Base-by-base conservation (phyloP, 2,329 filamentous ascomycete species). In the Lachnellula occidentalis region DNA sequence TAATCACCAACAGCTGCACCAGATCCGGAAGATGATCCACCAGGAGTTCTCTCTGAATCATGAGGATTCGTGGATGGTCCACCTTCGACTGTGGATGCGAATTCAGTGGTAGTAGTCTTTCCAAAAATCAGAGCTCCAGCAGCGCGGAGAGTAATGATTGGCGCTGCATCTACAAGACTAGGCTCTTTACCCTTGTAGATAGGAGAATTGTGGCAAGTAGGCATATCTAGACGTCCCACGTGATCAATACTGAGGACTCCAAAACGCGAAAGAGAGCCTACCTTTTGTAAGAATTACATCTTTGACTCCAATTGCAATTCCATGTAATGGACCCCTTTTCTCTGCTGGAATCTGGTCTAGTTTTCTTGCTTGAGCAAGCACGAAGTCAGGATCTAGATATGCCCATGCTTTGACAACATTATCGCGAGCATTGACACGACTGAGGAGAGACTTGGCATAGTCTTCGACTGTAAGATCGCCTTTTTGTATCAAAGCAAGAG, bases 21-120 rank as follows among this genome's bases (percentile, higher is more conserved):
- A 0, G 84, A 87, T 0, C 86, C 85, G 0, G 83, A 82, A 0
- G 83, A 87, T 0, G 84, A 87, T 45, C 85, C 85, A 1, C 85
- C 85, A 0, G 85, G 85, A 0, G 85, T 87, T 4, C 76, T 73
- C 0, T 54, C 56, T 0, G 70, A 56, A 56, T 78, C 71, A 57
- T 80, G 78, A 0, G 85, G 82, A 64, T 88, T 88, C 3, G 69
- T 65, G 1, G 82, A 83, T 49, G 73, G 73, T 1, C 78, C 74
- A 0, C 82, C 82, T 14, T 72, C 67, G 1, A 73, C 74, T 0
- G 76, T 81, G 2, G 79, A 77, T 0, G 83, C 81, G 60, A 87
- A 86, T 62, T 87, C 82, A 0, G 85, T 84, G 0, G 83, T 87
- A 0, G 77, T 80, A 1, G 79, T 81, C 62, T 83, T 80, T 22